Conservation (phyloP, 2,329 filamentous ascomycete genomes). For the Botrytis aclada region DNA sequence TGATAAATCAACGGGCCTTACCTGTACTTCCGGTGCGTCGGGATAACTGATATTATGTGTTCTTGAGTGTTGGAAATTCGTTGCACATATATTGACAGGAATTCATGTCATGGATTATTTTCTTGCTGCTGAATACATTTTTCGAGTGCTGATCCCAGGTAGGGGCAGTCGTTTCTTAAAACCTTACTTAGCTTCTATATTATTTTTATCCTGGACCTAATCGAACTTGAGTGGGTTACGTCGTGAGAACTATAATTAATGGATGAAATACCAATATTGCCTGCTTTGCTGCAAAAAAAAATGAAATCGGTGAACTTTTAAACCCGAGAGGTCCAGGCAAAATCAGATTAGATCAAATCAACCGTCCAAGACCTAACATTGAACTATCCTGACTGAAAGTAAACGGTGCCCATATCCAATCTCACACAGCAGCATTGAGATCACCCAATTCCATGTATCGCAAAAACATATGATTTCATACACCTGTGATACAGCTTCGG, state of each 20-base stretch:
- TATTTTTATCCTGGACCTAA: background rate
- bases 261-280: background rate
- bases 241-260: background rate
- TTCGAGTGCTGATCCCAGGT: background rate
- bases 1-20: constrained; percentile 36
- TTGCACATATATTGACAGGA: background rate
- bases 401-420: background rate
- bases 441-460: background rate
- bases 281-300: background rate
- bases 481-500: too few relatives aligned
- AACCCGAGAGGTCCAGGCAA: accelerated
- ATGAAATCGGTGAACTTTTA: background rate
- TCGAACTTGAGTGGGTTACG: background rate
- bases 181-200: background rate
- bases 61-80: background rate
- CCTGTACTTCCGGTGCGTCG: constrained; percentile 39
- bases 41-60: constrained; percentile 28
- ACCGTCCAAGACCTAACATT: too few relatives aligned
- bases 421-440: background rate
- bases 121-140: background rate
- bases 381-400: too few relatives aligned
- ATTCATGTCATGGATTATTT: background rate
- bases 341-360: background rate
- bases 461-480: too few relatives aligned
- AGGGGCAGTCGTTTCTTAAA: too few relatives aligned